Conservation (phyloP, 345 rosid genomes). For the Eucalyptus decipiens region DNA sequence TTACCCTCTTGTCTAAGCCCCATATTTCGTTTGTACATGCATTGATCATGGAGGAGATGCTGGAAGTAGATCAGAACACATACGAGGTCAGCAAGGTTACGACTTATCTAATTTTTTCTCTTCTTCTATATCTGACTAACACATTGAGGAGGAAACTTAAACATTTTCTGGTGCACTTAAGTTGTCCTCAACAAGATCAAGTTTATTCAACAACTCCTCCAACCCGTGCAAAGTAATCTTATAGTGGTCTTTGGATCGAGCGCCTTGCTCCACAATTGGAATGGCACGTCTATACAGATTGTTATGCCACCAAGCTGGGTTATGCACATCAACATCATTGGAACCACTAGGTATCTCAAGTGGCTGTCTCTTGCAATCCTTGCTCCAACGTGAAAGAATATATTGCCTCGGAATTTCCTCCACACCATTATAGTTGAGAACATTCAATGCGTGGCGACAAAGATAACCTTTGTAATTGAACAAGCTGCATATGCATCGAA, state of each 20-base stretch:
- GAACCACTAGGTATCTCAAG: slow-evolving; percentile 1
- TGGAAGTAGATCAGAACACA: not conserved
- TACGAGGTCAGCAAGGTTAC: not conserved
- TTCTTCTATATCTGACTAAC: not conserved
- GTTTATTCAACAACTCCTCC: slow-evolving; percentile 24
- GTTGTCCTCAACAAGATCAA: slow-evolving; percentile 16
- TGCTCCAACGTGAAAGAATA: slow-evolving; percentile 27
- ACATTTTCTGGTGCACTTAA: not conserved
- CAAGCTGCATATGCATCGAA: slow-evolving; percentile 53
- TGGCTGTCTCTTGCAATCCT: slow-evolving; percentile 16
- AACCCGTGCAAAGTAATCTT: slow-evolving; percentile 26
- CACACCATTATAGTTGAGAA: slow-evolving; percentile 8
- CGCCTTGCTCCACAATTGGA: slow-evolving; percentile 24
- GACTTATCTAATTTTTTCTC: not conserved
- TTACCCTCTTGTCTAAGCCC: not conserved
- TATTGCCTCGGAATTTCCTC: slow-evolving; percentile 38
- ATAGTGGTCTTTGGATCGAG: slow-evolving; percentile 15
- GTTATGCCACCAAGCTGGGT: slow-evolving; percentile 13
- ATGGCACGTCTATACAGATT: slow-evolving; percentile 10
- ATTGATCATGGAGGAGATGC: not conserved
- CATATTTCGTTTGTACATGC: not conserved
- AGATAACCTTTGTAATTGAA: slow-evolving; percentile 43
- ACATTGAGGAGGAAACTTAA: not conserved
- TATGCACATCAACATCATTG: slow-evolving; percentile 5
- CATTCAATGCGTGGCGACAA: slow-evolving; percentile 50